Evolutionary conservation across 805 yeast genomes (phyloP).

Genomic region (Lachancea meyersii): DNA sequence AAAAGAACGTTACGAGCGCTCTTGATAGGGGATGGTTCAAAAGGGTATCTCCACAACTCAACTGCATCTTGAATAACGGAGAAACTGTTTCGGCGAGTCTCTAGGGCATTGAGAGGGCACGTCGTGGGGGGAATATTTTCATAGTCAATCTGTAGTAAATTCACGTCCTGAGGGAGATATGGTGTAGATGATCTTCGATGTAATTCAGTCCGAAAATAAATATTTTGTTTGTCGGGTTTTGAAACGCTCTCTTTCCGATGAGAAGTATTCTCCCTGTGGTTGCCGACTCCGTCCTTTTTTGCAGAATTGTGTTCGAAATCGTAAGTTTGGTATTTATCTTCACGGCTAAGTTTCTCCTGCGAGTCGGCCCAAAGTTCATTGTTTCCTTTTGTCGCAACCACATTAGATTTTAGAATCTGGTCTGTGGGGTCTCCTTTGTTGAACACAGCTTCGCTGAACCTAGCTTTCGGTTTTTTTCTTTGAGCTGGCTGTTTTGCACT

Average conservation of each 20-base stretch:
- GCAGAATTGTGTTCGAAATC: neutral
- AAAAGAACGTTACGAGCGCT: conserved; percentile 27
- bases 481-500: conserved; percentile 35
- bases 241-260: neutral
- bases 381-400: conserved; percentile 4
- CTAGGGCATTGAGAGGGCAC: neutral
- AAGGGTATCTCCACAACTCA: conserved; percentile 28
- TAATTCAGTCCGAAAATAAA: conserved; percentile 22
- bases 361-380: conserved; percentile 12
- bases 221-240: conserved; percentile 8
- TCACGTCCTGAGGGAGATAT: conserved; percentile 6
- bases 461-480: conserved; percentile 5
- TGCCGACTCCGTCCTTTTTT: neutral
- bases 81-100: conserved; percentile 18
- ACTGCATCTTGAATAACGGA: conserved; percentile 24
- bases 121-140: conserved; percentile 3
- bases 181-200: conserved; percentile 26
- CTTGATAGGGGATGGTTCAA: conserved; percentile 27
- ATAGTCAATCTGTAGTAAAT: conserved; percentile 7
- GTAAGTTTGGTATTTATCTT: conserved; percentile 8
- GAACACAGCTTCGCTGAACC: conserved; percentile 16
- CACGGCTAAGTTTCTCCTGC: conserved; percentile 10
- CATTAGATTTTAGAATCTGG: conserved; percentile 9
- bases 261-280: neutral
- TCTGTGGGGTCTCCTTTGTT: conserved; percentile 23